Percentiles rank a stretch among this genome's conserved stretches.
phyloP scores from a whole-genome alignment of 495 filamentous ascomycete species.

The Gamarada debralockiae region DNA sequence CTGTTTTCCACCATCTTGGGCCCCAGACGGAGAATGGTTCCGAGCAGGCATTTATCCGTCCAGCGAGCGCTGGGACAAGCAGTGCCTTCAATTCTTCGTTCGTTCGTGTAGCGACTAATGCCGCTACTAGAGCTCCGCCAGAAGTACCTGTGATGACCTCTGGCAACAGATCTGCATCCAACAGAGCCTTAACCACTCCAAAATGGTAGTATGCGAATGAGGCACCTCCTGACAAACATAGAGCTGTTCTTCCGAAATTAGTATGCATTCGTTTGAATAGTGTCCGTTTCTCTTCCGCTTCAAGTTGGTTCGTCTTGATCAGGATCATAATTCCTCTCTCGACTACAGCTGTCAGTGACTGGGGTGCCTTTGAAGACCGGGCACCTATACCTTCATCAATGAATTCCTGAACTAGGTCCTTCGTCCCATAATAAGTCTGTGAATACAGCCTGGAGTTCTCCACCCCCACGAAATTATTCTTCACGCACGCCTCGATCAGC shows the following conservation, averaged over 20 bases:
- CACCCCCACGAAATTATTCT: slow-evolving; percentile 95
- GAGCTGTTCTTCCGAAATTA: slow-evolving; percentile 88
- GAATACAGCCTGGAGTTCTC: slow-evolving; percentile 92
- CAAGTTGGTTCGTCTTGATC: slow-evolving; percentile 58
- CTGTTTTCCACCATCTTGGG: slow-evolving; percentile 83
- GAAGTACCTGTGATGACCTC: slow-evolving; percentile 95
- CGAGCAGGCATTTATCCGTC: slow-evolving; percentile 79
- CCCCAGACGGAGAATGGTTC: slow-evolving; percentile 75
- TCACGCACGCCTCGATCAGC: slow-evolving; percentile 85
- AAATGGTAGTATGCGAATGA: slow-evolving; percentile 97
- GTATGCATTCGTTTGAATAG: slow-evolving; percentile 84
- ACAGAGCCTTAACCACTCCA: slow-evolving; percentile 83
- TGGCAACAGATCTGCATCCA: slow-evolving; percentile 82
- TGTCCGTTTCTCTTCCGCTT: slow-evolving; percentile 69
- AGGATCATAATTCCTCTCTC: slow-evolving; percentile 63
- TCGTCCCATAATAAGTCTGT: slow-evolving; percentile 95
- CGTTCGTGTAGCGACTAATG: slow-evolving; percentile 82
- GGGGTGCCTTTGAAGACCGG: background rate
- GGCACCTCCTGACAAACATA: slow-evolving; percentile 92
- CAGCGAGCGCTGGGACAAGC: slow-evolving; percentile 78
- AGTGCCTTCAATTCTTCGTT: slow-evolving; percentile 84
- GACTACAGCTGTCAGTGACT: slow-evolving; percentile 30
- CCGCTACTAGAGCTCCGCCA: slow-evolving; percentile 89
- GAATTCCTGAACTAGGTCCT: slow-evolving; percentile 83
- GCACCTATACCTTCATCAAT: slow-evolving; percentile 66